phyloP scores from a whole-genome alignment of 2,329 filamentous ascomycete genomes.

The Trichophyton benhamiae region DNA sequence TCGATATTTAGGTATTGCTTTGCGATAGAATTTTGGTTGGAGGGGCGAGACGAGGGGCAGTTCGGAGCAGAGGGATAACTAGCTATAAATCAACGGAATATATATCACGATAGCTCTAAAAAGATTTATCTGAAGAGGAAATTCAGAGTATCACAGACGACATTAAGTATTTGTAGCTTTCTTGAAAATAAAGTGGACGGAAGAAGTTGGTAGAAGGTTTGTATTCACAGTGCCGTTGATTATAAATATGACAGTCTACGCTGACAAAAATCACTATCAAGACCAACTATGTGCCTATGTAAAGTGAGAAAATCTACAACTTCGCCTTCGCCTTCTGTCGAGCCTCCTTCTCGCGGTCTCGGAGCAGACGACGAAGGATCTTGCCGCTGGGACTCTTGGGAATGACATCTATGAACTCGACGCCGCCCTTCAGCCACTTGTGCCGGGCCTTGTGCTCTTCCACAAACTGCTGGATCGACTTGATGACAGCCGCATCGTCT shows the following conservation, averaged over 20 bases:
- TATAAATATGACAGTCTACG: not conserved
- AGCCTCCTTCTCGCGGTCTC: slow-evolving; percentile 61
- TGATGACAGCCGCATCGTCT: slow-evolving; percentile 40
- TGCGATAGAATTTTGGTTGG: not conserved
- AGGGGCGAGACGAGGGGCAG: not conserved
- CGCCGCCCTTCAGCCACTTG: slow-evolving; percentile 50
- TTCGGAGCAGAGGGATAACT: not conserved
- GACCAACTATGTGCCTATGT: too few species aligned
- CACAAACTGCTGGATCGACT: slow-evolving; percentile 46
- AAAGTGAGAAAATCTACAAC: slow-evolving; percentile 37
- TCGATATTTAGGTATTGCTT: not conserved
- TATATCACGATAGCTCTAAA: not conserved
- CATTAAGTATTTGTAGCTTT: not conserved
- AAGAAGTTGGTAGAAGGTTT: not conserved
- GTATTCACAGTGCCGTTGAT: not conserved
- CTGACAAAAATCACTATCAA: not conserved
- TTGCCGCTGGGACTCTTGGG: slow-evolving; percentile 53
- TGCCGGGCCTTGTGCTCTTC: slow-evolving; percentile 49
- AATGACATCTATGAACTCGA: slow-evolving; percentile 45
- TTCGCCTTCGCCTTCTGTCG: slow-evolving; percentile 54
- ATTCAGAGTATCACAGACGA: not conserved
- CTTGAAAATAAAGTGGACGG: not conserved
- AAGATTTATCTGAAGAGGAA: not conserved
- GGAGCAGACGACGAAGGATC: slow-evolving; percentile 51
- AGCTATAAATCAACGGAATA: not conserved